phyloP scores from a whole-genome alignment of 441 rosid species.

The Adansonia rubrostipa region DNA sequence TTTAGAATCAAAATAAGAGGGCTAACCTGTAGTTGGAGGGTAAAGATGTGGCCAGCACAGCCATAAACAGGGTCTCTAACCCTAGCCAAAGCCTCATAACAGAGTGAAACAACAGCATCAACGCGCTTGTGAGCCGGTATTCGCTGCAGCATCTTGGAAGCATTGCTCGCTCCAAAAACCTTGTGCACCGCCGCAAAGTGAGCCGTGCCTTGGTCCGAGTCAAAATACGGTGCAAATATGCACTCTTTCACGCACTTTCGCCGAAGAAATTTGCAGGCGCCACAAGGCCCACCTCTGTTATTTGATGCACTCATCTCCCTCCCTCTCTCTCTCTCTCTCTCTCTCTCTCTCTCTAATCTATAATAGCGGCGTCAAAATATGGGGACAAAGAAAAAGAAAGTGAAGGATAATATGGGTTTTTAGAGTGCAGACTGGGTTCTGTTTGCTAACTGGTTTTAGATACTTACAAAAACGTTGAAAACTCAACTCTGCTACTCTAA shows the following conservation, averaged over 20 bases:
- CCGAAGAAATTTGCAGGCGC: slow-evolving; percentile 83
- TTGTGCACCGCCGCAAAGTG: slow-evolving; percentile 85
- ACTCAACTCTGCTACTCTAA: slow-evolving; percentile 23
- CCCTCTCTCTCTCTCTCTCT: not conserved
- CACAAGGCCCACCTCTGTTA: slow-evolving; percentile 68
- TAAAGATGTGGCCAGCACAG: slow-evolving; percentile 66
- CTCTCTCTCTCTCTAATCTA: not conserved
- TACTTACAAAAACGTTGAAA: not conserved
- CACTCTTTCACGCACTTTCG: slow-evolving; percentile 76
- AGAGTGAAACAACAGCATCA: slow-evolving; percentile 71
- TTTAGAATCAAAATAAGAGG: not conserved
- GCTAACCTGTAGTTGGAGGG: slow-evolving; percentile 78
- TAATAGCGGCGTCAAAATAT: no score
- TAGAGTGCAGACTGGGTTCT: slow-evolving; percentile 20
- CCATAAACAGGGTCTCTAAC: slow-evolving; percentile 80
- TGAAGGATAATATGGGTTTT: slow-evolving; percentile 10
- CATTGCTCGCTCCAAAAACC: slow-evolving; percentile 88
- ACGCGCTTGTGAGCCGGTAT: slow-evolving; percentile 63
- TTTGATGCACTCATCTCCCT: slow-evolving; percentile 37
- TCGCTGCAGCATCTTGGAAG: slow-evolving; percentile 66
- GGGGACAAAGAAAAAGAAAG: not conserved
- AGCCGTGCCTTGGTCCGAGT: slow-evolving; percentile 74
- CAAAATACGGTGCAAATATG: slow-evolving; percentile 81
- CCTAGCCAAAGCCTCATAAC: slow-evolving; percentile 78
- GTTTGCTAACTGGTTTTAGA: slow-evolving; percentile 16